Percentiles rank a stretch among this genome's conserved stretches.
phyloP scores from a whole-genome alignment of 1,284 basidiomycete species.

The Irpex lacteus region DNA sequence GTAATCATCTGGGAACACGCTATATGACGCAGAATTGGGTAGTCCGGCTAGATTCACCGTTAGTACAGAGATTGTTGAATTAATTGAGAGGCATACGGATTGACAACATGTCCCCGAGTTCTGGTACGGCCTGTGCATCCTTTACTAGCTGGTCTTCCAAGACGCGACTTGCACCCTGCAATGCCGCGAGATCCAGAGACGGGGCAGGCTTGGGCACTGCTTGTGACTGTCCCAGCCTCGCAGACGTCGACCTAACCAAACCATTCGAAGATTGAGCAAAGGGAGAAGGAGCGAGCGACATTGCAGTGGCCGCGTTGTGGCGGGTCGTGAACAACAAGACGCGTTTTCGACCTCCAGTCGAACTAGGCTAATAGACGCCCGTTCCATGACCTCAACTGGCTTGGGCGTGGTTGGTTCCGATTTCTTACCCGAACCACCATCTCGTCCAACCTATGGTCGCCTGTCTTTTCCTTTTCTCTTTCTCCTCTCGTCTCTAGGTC shows the following conservation, averaged over 20 bases:
- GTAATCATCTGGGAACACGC: constrained; percentile 72
- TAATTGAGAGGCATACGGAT: constrained; percentile 40
- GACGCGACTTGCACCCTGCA: constrained; percentile 63
- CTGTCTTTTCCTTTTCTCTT: not conserved
- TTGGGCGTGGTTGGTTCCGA: not conserved
- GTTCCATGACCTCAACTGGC: not conserved
- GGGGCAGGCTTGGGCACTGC: constrained; percentile 28
- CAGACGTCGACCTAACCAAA: constrained; percentile 6
- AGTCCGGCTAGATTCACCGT: constrained; percentile 41
- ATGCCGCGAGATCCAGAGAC: constrained; percentile 55
- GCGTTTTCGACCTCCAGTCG: constrained; percentile 7
- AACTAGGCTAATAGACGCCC: not conserved
- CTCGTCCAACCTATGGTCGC: not conserved
- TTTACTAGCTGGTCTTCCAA: constrained; percentile 66
- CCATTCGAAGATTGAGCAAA: constrained; percentile 2
- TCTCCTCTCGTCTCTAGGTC: not conserved
- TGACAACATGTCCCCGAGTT: constrained; percentile 62
- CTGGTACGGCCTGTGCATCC: constrained; percentile 70
- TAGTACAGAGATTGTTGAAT: not conserved
- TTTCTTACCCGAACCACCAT: not conserved
- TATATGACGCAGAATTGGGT: constrained; percentile 73
- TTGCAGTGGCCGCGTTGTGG: constrained; percentile 11
- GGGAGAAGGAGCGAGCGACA: constrained; percentile 8
- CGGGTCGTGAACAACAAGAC: constrained; percentile 11
- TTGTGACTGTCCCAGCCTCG: constrained; percentile 6